Evolutionary conservation across 192 early-diverging fungal species (phyloP).

Genomic region (Coemansia reversa): DNA sequence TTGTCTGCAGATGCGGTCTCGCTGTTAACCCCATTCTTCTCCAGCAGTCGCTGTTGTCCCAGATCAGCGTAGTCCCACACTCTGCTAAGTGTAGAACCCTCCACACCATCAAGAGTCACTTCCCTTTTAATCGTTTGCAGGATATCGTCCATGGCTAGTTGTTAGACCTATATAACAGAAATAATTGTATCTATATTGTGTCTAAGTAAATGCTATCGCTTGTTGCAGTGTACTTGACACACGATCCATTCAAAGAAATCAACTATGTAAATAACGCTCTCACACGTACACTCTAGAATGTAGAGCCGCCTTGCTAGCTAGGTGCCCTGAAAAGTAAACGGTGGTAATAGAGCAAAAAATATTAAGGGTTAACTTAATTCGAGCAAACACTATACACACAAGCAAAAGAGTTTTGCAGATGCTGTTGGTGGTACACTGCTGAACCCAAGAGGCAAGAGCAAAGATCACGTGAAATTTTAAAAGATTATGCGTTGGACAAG

Average conservation of each 20-base stretch:
- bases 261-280: not conserved
- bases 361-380: not conserved
- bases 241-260: not conserved
- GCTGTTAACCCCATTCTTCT: constrained; percentile 5
- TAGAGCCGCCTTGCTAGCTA: not conserved
- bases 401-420: not conserved
- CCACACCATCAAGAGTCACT: constrained; percentile 38
- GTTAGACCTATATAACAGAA: not conserved
- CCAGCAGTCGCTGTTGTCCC: constrained; percentile 23
- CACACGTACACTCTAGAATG: not conserved
- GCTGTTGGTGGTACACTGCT: not conserved
- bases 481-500: not conserved
- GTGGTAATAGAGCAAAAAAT: not conserved
- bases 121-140: constrained; percentile 32
- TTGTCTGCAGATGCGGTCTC: constrained; percentile 7
- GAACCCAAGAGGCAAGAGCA: not conserved
- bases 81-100: constrained; percentile 27
- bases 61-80: constrained; percentile 38
- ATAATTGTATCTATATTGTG: not conserved
- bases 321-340: not conserved
- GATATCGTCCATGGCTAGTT: constrained; percentile 37
- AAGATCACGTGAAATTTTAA: not conserved
- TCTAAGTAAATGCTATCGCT: not conserved
- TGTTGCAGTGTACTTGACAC: not conserved
- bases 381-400: not conserved